phyloP scores from a whole-genome alignment of 257 asterid genomes.

The Nicotiana sylvestris region DNA sequence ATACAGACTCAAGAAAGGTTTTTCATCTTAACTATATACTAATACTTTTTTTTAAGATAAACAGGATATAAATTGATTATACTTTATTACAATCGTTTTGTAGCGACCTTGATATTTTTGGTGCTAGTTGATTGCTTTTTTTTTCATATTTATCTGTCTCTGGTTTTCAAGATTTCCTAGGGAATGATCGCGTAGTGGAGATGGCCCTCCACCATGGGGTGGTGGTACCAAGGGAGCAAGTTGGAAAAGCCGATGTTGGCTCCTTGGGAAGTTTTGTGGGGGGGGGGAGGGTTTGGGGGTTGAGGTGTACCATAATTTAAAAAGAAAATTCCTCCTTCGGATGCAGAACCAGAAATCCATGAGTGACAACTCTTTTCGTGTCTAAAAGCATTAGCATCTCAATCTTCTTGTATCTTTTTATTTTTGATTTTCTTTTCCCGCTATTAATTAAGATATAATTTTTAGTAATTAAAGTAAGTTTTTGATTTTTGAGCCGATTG shows the following conservation, averaged over 20 bases:
- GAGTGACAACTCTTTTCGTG: slow-evolving; percentile 13
- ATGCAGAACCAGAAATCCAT: neutral
- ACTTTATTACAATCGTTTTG: neutral
- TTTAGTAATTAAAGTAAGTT: neutral
- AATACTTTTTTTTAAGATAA: neutral
- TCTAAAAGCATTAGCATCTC: slow-evolving; percentile 4
- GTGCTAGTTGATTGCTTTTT: neutral
- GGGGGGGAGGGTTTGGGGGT: neutral
- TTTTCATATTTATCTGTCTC: neutral
- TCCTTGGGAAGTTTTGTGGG: neutral
- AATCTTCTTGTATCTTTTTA: neutral
- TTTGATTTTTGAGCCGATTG: slow-evolving; percentile 3
- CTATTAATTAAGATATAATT: slow-evolving; percentile 16
- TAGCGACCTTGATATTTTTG: neutral
- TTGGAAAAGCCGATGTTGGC: neutral
- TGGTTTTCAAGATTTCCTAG: neutral
- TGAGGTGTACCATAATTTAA: neutral
- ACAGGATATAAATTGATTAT: neutral
- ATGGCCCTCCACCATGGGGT: neutral
- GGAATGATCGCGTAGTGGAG: neutral
- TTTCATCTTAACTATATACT: slow-evolving; percentile 18
- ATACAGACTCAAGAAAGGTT: slow-evolving; percentile 85
- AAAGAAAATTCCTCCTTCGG: neutral
- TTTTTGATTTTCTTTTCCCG: slow-evolving; percentile 3
- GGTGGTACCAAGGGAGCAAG: neutral